Conservation (phyloP, 202 grass and related monocot species). For the Sporobolus alterniflorus region DNA sequence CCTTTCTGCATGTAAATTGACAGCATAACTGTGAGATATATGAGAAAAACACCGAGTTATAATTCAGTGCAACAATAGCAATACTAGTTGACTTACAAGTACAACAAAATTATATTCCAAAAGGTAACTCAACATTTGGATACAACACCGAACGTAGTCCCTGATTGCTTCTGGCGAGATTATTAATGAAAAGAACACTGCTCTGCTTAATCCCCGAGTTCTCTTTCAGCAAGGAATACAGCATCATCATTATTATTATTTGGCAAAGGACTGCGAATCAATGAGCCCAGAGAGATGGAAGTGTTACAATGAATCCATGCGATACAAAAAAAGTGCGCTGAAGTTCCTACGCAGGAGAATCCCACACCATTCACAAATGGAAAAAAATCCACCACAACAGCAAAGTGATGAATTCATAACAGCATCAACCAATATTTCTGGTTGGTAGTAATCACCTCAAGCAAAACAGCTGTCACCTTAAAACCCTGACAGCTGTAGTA, state of each 20-base stretch:
- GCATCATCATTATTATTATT: conserved; percentile 24
- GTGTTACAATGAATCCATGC: conserved; percentile 23
- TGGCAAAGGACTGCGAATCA: conserved; percentile 43
- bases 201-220: conserved; percentile 17
- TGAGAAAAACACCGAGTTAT: conserved; percentile 26
- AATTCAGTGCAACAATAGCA: conserved; percentile 25
- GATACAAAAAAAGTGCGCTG: conserved; percentile 30
- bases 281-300: conserved; percentile 28
- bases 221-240: conserved; percentile 36
- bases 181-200: conserved; percentile 37
- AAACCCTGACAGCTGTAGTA: neutral
- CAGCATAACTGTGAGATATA: conserved; percentile 34
- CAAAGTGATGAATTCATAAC: conserved; percentile 10
- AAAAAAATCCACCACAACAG: conserved; percentile 22
- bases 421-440: conserved; percentile 40
- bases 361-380: conserved; percentile 35
- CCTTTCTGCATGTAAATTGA: conserved; percentile 11
- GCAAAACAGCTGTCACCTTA: conserved; percentile 24
- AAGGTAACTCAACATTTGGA: neutral
- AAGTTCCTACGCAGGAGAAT: conserved; percentile 10
- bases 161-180: neutral
- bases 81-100: conserved; percentile 36
- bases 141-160: neutral
- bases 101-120: neutral
- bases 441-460: conserved; percentile 48